Base-by-base conservation (phyloP, 192 early-diverging fungal genomes). In the Rhizophlyctis rosea region DNA sequence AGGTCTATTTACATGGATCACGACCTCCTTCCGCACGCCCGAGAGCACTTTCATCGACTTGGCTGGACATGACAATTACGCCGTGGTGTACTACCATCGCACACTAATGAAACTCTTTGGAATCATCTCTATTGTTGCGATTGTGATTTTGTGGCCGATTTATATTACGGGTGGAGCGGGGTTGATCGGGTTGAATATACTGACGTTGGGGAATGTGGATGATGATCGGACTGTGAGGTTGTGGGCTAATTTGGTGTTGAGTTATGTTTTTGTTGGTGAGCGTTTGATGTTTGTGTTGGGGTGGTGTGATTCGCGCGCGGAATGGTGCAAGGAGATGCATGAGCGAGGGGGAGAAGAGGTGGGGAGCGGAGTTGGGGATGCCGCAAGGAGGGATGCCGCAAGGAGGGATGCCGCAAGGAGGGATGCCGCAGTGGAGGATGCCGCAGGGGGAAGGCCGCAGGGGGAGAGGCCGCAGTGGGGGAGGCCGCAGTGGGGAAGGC, bases 161-260 rank as follows among this genome's bases (percentile, higher is more conserved):
- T 89, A 93, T 59, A 69, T 76, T 3, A 61, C 76, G 21, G 78
- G 83, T 16, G 78, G 85, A 3, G 36, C 53, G 23, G 54, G 64
- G 5, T 33, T 65, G 11, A 25, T 25, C 0, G 91, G 90, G 4
- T 72, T 92, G 13, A 65, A 81, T 47, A 50, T 66, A 27, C 63
- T 90, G 59, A 86, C 88, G 0, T n/a, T n/a, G n/a, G n/a, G n/a
- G n/a, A 96, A 96, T 52, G 76, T 96, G 13, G 57, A 29, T 24
- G 59, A 68, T 21, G 48, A 58, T 2, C 47, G 71, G 31, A 69
- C 61, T 28, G 52, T 70, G 39, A 73, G 81, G 25, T 78, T 88
- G 4, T 93, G 90, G 90, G 84, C 83, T 9, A 91, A 91, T 63
- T 67, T 90, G 9, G 66, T 79, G 1, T 56, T 88, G 9, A 70